Base-by-base conservation (phyloP, 1,284 basidiomycete genomes). In the Pholiota adiposa region DNA sequence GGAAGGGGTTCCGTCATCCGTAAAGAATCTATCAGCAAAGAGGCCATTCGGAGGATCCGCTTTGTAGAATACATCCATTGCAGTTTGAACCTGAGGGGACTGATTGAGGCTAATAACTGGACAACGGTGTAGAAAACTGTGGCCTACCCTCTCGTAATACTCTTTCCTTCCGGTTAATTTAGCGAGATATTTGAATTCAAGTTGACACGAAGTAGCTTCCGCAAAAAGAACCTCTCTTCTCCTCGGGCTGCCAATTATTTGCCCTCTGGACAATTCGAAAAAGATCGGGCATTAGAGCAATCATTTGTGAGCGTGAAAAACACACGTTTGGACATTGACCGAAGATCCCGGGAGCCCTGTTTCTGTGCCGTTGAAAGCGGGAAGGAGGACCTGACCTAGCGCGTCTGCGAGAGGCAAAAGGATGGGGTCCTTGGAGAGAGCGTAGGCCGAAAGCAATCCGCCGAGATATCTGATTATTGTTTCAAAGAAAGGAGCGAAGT, bases 401-500 rank as follows among this genome's bases (percentile, higher is more conserved):
- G 82, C 77, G 52, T 86, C 82, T 0, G 86, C 85, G 3, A 79
- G 80, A 1, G 70, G 60, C 3, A 85, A 75, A 0, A 87, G 71
- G 0, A 83, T 68, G 1, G 77, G 72, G 61, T 89, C 84, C n/a
- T 78, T 78, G 0, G 87, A 87, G 1, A 92, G 78, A 23, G 89
- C 87, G 66, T 90, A 88, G 0, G 88, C 89, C 4, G 88, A 86
- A 3, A 92, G 77, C 0, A 90, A 72, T 8, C 89, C 89, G 9
- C 90, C 90, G 9, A 93, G 81, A 70, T 91, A 91, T 2, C 89
- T 85, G 64, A 92, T 92, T 41, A 84, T 83, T 0, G 89, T 92
- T 70, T 93, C 90, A 67, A 92, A 92, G 67, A 90, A 88, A 1
- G 82, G 82, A 1, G 78, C 82, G 58, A 72, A 77, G 12, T 68